Conservation (phyloP, 1,284 basidiomycete species). For the Crucibulum cyathiforme region DNA sequence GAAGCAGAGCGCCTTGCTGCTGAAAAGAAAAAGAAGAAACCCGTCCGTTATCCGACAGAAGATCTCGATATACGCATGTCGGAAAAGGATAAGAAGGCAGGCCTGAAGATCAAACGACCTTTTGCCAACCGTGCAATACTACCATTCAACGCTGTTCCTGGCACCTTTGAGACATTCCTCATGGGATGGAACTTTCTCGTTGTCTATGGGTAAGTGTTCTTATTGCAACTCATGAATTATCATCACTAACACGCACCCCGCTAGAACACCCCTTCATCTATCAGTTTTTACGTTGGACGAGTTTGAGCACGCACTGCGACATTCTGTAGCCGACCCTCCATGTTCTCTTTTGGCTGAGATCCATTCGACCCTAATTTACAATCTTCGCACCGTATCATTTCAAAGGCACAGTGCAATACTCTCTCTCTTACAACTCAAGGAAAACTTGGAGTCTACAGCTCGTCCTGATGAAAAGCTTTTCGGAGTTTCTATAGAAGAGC, state of each 20-base stretch:
- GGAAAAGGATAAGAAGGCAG: slow-evolving; percentile 80
- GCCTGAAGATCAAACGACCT: slow-evolving; percentile 74
- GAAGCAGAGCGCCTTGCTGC: slow-evolving; percentile 72
- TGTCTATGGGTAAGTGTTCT: slow-evolving; percentile 79
- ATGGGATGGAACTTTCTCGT: slow-evolving; percentile 93
- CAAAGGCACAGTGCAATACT: slow-evolving; percentile 72
- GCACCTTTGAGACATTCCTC: slow-evolving; percentile 84
- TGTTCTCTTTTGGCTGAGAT: slow-evolving; percentile 87
- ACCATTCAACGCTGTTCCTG: slow-evolving; percentile 76
- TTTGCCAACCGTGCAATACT: slow-evolving; percentile 65
- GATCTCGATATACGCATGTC: slow-evolving; percentile 81
- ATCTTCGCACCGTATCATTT: slow-evolving; percentile 80
- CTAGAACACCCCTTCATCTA: slow-evolving; percentile 83
- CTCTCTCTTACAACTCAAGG: slow-evolving; percentile 62
- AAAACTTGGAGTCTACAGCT: slow-evolving; percentile 40
- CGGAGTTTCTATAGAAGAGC: slow-evolving; percentile 63
- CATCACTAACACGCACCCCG: slow-evolving; percentile 7
- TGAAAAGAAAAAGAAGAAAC: slow-evolving; percentile 88
- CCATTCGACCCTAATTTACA: slow-evolving; percentile 89
- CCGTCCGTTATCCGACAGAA: slow-evolving; percentile 84
- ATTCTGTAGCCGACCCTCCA: slow-evolving; percentile 71
- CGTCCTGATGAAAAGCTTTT: slow-evolving; percentile 48
- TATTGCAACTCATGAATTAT: background rate
- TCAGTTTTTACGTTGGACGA: slow-evolving; percentile 96
- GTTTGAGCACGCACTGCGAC: slow-evolving; percentile 86